Evolutionary conservation across 2,329 filamentous ascomycete species (phyloP), one percentile per base, ranked within the genome.

Genomic region (Aspergillus costaricaensis): DNA sequence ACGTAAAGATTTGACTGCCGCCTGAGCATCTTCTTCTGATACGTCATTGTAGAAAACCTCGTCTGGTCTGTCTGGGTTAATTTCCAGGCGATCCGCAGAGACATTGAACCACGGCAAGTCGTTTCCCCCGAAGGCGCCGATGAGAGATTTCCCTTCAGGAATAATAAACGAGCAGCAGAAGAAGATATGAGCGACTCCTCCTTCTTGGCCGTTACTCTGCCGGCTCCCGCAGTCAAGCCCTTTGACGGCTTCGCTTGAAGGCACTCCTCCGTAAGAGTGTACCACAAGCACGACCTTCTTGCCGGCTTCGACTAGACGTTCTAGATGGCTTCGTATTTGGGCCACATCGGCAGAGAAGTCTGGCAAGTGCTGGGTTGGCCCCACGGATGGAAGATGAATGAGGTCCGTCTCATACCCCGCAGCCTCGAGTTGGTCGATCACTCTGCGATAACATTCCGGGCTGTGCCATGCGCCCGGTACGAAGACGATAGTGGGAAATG

Each of bases 401-500:
- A 27, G 27, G 8, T 50, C 36, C 5, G 48, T 52, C 2, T 25
- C 48, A 17, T 51, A 58, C 21, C 36, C 54, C 25, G 23, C 47
- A 1, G 27, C 17, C 4, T 57, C 39, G 43, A 60, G 58, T 39
- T 19, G 12, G 23, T 36, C 49, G 39, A 41, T 17, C 23, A 44
- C 39, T 9, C 43, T 19, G 21, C 19, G 17, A 32, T 47, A 57
- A n/a, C 36, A 57, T 25, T 44, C 21, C 4, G 54, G 47, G 14
- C 17, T 57, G 39, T 60, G 58, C 58, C 58, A 60, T 15, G 48
- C 58, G 14, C 58, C 58, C 6, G 58, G 58, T 10, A 60, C 49
- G 15, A 60, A 57, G 39, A 52, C 23, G 21, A 59, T 49, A 12
- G 47, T 55, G 1, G 52, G 44, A 9, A 49, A 30, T 1, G 44